Conservation (phyloP, 495 filamentous ascomycete genomes). For the Neurospora africana region DNA sequence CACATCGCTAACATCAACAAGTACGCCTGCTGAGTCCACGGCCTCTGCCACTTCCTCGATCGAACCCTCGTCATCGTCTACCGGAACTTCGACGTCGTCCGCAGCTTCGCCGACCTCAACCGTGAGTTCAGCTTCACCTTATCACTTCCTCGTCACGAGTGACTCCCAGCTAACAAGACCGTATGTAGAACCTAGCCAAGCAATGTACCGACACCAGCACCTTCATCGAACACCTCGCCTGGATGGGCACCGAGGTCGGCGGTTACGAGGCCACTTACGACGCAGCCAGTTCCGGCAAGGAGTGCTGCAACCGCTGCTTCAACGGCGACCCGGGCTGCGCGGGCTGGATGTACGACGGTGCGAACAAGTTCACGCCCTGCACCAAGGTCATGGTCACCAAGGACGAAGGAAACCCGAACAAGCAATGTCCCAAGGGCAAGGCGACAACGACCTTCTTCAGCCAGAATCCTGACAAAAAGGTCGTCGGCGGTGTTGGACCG, state of each 20-base stretch:
- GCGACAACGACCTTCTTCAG: neutral
- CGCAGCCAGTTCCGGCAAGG: slow-evolving; percentile 3
- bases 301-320: slow-evolving; percentile 15
- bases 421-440: slow-evolving; percentile 10
- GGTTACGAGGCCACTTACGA: neutral
- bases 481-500: neutral
- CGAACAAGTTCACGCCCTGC: slow-evolving; percentile 13
- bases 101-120: slow-evolving; percentile 4
- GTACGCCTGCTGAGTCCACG: neutral
- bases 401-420: neutral
- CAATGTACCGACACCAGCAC: slow-evolving; percentile 8
- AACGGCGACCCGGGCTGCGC: slow-evolving; percentile 6
- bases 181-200: neutral
- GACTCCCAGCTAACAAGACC: neutral
- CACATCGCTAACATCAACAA: slow-evolving; percentile 7
- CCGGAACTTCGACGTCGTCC: slow-evolving; percentile 1
- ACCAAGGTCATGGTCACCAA: slow-evolving; percentile 5
- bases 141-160: neutral
- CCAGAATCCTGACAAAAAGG: neutral
- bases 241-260: slow-evolving; percentile 4
- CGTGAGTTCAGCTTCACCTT: neutral
- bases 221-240: slow-evolving; percentile 9
- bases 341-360: slow-evolving; percentile 14
- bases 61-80: neutral
- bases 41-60: neutral